Conservation (phyloP, 768 basidiomycete species). For the Macrolepiota albuminosa region DNA sequence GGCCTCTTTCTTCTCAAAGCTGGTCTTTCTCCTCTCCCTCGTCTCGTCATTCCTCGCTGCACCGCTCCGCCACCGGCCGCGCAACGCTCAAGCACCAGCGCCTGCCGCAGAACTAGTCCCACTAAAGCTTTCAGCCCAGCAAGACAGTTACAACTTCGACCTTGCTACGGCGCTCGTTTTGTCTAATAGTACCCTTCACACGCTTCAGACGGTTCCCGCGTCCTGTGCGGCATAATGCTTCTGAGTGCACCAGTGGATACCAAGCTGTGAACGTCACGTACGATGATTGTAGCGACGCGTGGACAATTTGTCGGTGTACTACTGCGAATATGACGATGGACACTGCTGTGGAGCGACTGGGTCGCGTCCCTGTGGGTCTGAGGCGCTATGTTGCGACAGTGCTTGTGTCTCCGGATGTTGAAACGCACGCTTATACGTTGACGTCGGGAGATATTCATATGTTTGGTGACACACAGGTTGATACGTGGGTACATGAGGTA, state of each 20-base stretch:
- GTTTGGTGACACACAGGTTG: slow-evolving; percentile 21
- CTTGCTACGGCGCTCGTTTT: slow-evolving; percentile 11
- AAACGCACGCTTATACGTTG: slow-evolving; percentile 24
- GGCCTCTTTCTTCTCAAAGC: slow-evolving; percentile 12
- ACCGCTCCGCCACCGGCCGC: slow-evolving; percentile 11
- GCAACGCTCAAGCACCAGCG: not conserved
- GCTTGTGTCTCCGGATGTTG: slow-evolving; percentile 15
- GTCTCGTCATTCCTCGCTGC: slow-evolving; percentile 8
- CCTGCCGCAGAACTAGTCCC: slow-evolving; percentile 4
- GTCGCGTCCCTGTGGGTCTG: slow-evolving; percentile 26
- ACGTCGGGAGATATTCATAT: slow-evolving; percentile 27
- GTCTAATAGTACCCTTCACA: slow-evolving; percentile 9
- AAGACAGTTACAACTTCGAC: slow-evolving; percentile 16
- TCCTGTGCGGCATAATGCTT: slow-evolving; percentile 5
- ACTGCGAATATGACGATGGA: slow-evolving; percentile 23
- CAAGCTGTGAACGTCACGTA: slow-evolving; percentile 22
- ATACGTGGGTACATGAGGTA: slow-evolving; percentile 30
- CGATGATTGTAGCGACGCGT: slow-evolving; percentile 22
- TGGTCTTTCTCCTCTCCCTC: slow-evolving; percentile 14
- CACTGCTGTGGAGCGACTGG: slow-evolving; percentile 20
- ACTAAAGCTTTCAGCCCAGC: slow-evolving; percentile 15
- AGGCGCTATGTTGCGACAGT: slow-evolving; percentile 23
- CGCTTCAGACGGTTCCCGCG: slow-evolving; percentile 13
- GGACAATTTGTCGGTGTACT: slow-evolving; percentile 24
- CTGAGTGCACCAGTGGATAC: slow-evolving; percentile 19